Conservation (phyloP, 345 rosid species). For the Salix arbutifolia region DNA sequence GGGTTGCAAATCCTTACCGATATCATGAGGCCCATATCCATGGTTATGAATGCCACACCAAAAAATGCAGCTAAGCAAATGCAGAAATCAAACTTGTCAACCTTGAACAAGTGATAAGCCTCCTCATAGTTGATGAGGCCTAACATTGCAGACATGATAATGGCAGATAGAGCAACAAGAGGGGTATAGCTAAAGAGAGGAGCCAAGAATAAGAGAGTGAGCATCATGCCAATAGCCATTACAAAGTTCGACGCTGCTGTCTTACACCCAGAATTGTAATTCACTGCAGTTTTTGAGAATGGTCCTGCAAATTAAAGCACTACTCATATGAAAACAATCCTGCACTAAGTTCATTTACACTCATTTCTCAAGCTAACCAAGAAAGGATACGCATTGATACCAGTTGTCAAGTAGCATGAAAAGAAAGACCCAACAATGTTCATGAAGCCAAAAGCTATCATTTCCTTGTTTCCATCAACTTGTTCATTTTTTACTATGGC, state of each 20-base stretch:
- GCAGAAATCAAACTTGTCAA: slow-evolving; percentile 74
- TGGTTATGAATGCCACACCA: slow-evolving; percentile 71
- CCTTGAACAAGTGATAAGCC: slow-evolving; percentile 56
- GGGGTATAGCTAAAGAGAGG: slow-evolving; percentile 87
- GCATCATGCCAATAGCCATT: slow-evolving; percentile 82
- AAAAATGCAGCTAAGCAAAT: slow-evolving; percentile 76
- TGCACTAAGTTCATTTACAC: no score
- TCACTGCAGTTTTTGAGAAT: slow-evolving; percentile 90
- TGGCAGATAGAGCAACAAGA: slow-evolving; percentile 77
- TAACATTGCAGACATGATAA: slow-evolving; percentile 86
- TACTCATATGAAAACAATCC: not conserved
- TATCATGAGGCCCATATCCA: slow-evolving; percentile 76
- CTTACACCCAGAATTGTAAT: slow-evolving; percentile 67
- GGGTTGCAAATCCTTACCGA: slow-evolving; percentile 40
- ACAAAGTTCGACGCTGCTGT: slow-evolving; percentile 76
- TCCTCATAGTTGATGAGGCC: slow-evolving; percentile 73
- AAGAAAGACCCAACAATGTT: slow-evolving; percentile 77
- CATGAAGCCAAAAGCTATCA: slow-evolving; percentile 87
- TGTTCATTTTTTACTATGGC: slow-evolving; percentile 71
- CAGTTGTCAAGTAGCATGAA: slow-evolving; percentile 92
- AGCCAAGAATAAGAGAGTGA: slow-evolving; percentile 68
- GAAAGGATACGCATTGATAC: slow-evolving; percentile 22
- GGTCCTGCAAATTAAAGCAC: slow-evolving; percentile 51
- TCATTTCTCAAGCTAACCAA: no score
- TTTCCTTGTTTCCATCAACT: slow-evolving; percentile 91